phyloP scores from a whole-genome alignment of 2,329 filamentous ascomycete species.

The Exophiala sp. region DNA sequence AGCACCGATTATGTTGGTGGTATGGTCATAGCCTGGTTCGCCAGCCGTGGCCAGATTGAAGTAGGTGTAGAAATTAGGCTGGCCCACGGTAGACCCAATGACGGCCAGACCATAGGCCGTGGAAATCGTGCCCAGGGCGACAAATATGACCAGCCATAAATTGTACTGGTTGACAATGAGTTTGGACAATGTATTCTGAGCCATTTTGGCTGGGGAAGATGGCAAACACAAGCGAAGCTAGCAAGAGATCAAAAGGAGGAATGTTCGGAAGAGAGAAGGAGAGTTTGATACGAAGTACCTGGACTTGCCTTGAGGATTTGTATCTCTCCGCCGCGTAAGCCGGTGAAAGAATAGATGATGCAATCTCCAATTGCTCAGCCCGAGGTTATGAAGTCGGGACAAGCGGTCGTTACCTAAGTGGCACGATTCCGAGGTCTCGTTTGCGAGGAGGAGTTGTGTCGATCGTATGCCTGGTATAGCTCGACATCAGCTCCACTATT shows the following conservation, averaged over 20 bases:
- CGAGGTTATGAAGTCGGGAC: no score
- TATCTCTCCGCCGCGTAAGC: not conserved
- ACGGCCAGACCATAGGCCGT: slow-evolving; percentile 35
- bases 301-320: not conserved
- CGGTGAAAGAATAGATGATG: not conserved
- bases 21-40: slow-evolving; percentile 41
- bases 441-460: not conserved
- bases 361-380: slow-evolving; percentile 1
- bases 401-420: no score
- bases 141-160: slow-evolving; percentile 34
- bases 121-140: slow-evolving; percentile 35
- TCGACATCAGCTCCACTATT: not conserved
- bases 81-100: slow-evolving; percentile 45
- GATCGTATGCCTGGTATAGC: not conserved
- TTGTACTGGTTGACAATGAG: slow-evolving; percentile 33
- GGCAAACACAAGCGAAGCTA: not conserved
- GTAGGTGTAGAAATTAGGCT: slow-evolving; percentile 45
- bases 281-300: not conserved
- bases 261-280: not conserved
- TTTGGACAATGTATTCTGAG: slow-evolving; percentile 4
- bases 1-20: slow-evolving; percentile 43
- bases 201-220: slow-evolving; percentile 8
- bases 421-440: not conserved
- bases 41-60: slow-evolving; percentile 38
- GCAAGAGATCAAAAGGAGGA: not conserved